Evolutionary conservation across 352 stramenopile genomes (phyloP).

Genomic region (Globisporangium orthogonon): DNA sequence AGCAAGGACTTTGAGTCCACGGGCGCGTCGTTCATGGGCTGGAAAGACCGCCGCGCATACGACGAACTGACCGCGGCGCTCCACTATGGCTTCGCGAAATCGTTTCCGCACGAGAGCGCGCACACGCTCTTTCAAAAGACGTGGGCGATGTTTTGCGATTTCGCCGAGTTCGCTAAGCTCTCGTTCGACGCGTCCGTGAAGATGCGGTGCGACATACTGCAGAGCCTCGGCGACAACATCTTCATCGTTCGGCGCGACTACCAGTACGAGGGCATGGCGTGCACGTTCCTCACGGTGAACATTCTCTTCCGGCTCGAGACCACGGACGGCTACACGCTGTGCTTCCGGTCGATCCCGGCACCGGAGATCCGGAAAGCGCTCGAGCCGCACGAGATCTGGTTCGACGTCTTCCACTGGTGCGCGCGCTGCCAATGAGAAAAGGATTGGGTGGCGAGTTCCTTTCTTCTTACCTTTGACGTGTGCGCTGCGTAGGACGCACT

Average conservation of each 20-base stretch:
- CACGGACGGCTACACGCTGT: slow-evolving; percentile 44
- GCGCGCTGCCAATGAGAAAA: slow-evolving; percentile 22
- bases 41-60: slow-evolving; percentile 46
- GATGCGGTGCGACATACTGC: slow-evolving; percentile 37
- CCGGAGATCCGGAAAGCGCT: slow-evolving; percentile 39
- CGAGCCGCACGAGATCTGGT: slow-evolving; percentile 43
- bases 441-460: slow-evolving; percentile 13
- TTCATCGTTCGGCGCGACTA: slow-evolving; percentile 52
- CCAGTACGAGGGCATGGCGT: slow-evolving; percentile 36
- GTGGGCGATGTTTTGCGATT: slow-evolving; percentile 40
- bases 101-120: slow-evolving; percentile 23
- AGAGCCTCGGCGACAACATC: slow-evolving; percentile 43
- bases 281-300: slow-evolving; percentile 65
- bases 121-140: slow-evolving; percentile 36
- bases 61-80: slow-evolving; percentile 35
- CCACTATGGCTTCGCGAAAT: slow-evolving; percentile 61
- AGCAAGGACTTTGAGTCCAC: slow-evolving; percentile 38
- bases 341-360: slow-evolving; percentile 57
- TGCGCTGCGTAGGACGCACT: slow-evolving; percentile 21
- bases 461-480: slow-evolving; percentile 10
- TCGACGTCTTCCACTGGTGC: slow-evolving; percentile 66
- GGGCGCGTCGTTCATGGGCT: slow-evolving; percentile 44
- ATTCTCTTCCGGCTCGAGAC: slow-evolving; percentile 59
- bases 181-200: slow-evolving; percentile 42
- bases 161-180: slow-evolving; percentile 40